Evolutionary conservation across 495 filamentous ascomycete genomes (phyloP), one percentile per base, ranked within the genome.

Genomic region (Podospora pseudopauciseta): DNA sequence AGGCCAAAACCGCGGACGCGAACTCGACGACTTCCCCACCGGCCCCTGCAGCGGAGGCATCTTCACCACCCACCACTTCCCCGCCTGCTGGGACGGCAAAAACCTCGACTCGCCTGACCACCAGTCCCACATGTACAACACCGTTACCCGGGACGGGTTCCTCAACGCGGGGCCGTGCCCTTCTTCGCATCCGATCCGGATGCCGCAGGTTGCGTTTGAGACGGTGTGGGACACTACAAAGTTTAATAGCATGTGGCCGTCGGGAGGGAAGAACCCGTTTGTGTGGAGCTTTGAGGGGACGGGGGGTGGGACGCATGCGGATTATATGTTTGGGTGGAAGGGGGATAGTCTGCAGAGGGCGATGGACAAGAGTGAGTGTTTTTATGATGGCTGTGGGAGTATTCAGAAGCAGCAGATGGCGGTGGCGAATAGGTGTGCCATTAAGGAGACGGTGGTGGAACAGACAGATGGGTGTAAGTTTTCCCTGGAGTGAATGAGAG

Each of bases 51-150:
- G 73, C 9, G 82, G 68, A 32, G 82, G 82, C 64, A 82, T 85
- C 68, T 82, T 84, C 67, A 72, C 80, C 7, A 79, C 81, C 13
- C 82, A 84, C 69, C 82, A 84, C 72, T 85, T 85, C 73, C 83
- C 83, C 32, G 74, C 82, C 64, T 82, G 83, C 75, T 87, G 85
- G 85, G 84, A 87, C 72, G 85, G 85, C 62, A 80, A 82, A 73
- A 85, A 84, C 70, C 77, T 86, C 11, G 85, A 86, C 73, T 84
- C 80, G 64, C 79, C 81, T 20, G 82, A 87, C 75, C 85, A 87
- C 73, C 78, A 81, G 59, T 80, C 80, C 5, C 86, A 87, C 75
- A 82, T 82, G 80, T 80, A 71, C 70, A 78, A 77, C 74, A 81
- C 78, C 28, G 68, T 66, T 20, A 72, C 69, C 4, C 65, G n/a